Base-by-base conservation (phyloP, 345 rosid species). In the Bretschneidera sinensis region DNA sequence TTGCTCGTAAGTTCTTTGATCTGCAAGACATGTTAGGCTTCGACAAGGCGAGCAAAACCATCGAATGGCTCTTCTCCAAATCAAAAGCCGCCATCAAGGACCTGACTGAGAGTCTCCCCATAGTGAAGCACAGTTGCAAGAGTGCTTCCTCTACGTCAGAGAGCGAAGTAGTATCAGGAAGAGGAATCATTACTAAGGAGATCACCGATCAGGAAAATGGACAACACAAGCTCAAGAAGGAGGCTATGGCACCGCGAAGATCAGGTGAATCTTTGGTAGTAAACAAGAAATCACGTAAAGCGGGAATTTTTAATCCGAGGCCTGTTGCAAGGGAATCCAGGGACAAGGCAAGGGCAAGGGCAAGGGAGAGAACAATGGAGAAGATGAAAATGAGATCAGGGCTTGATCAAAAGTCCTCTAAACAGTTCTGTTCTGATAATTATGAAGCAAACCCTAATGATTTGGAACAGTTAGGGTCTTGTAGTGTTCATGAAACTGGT, bases 21-120 rank as follows among this genome's bases (percentile, higher is more conserved):
- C 85, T 88, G 61, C 95, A 88, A 61, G 95, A 88, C 66, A 83
- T 76, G 83, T 68, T 88, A 31, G 91, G 91, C 33, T 88, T 88
- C 61, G 91, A 88, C 61, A 88, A 85, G 63, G 85, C 91, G 0
- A 88, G 95, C 75, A 85, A 79, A 59, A 88, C 95, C 13, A 75
- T 88, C 0, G 95, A 88, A 69, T 88, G 95, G 95, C 80, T 88
- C 59, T 67, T 91, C 63, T 74, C 87, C 35, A 82, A 82, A 74
- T 91, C 96, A 5, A 91, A 72, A 74, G 62, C 69, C 13, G 84
- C 94, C 1, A 88, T 91, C 62, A 84, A 78, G 63, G 85, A 88
- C 64, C 67, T 87, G 21, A 47, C 71, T 47, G 83, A 75, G 50
- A 80, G 65, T 54, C 25, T 63, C 5, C 64, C 73, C 9, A 61